A percentile compares a stretch with the other conserved stretches of the same genome.
Evolutionary conservation across 495 filamentous ascomycete genomes (phyloP).

Genomic region (Xylaria grammica): DNA sequence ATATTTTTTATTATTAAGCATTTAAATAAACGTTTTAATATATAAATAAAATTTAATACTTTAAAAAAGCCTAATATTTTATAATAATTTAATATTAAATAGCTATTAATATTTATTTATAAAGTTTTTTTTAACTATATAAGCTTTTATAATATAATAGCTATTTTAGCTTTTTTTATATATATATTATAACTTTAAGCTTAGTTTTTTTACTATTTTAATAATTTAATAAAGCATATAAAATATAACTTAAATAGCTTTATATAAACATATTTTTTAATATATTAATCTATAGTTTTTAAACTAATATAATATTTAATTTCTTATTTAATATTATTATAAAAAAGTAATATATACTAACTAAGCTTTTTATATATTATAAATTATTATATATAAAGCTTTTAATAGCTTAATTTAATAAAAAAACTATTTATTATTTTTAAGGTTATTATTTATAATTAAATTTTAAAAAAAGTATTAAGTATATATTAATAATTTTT

Average conservation of each 20-base stretch:
- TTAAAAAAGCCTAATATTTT: background rate
- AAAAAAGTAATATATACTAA: slow-evolving; percentile 4
- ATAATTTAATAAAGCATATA: background rate
- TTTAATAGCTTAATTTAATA: slow-evolving; percentile 7
- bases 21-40: background rate
- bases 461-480: background rate
- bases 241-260: slow-evolving; percentile 1
- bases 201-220: slow-evolving; percentile 1
- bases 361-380: slow-evolving; percentile 6
- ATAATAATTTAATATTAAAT: slow-evolving; percentile 1
- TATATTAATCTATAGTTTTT: background rate
- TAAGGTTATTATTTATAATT: background rate
- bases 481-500: slow-evolving; percentile 11
- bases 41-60: background rate
- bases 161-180: background rate
- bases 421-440: background rate
- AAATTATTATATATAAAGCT: background rate
- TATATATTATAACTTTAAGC: background rate
- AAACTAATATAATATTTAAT: background rate
- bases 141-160: background rate
- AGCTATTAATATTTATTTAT: slow-evolving; percentile 7
- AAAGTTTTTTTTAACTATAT: background rate
- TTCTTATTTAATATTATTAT: slow-evolving; percentile 1
- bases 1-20: background rate
- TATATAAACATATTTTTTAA: background rate